Evolutionary conservation across 2,329 filamentous ascomycete species (phyloP).

Genomic region (Teratosphaeria nubilosa): DNA sequence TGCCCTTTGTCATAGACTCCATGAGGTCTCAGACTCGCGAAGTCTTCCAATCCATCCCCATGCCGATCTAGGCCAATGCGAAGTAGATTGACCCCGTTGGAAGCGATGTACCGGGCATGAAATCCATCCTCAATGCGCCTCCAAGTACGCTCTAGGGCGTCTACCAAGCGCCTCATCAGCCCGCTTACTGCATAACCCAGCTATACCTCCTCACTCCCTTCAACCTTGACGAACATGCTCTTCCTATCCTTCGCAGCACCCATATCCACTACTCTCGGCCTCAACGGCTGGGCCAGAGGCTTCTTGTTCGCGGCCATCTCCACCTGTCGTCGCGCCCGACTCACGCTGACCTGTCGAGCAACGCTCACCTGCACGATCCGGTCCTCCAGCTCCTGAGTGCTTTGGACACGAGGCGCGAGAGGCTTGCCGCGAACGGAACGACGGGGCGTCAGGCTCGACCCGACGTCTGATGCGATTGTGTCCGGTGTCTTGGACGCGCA

Average conservation of each 20-base stretch:
- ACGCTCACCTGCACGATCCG: constrained; percentile 22
- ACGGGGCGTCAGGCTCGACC: neutral
- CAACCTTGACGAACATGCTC: constrained; percentile 17
- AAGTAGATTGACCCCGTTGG: neutral
- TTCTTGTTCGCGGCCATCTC: constrained; percentile 16
- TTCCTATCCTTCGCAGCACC: constrained; percentile 17
- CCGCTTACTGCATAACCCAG: neutral
- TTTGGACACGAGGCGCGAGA: constrained; percentile 12
- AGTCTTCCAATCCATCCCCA: neutral
- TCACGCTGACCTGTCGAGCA: constrained; percentile 21
- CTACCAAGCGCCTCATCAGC: neutral
- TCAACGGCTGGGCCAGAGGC: constrained; percentile 13
- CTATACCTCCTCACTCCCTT: constrained; percentile 14
- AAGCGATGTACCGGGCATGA: neutral
- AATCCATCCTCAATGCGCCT: neutral
- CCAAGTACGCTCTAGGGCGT: neutral
- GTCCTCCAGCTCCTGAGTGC: constrained; percentile 16
- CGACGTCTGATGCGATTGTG: neutral
- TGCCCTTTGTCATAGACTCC: neutral
- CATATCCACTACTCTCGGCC: constrained; percentile 24
- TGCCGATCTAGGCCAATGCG: neutral
- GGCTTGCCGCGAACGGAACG: neutral
- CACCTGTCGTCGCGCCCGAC: constrained; percentile 13
- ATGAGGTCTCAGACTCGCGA: neutral
- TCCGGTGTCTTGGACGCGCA: neutral